Evolutionary conservation across 306 rosid species (phyloP).

Genomic region (Ziziphus jujuba): DNA sequence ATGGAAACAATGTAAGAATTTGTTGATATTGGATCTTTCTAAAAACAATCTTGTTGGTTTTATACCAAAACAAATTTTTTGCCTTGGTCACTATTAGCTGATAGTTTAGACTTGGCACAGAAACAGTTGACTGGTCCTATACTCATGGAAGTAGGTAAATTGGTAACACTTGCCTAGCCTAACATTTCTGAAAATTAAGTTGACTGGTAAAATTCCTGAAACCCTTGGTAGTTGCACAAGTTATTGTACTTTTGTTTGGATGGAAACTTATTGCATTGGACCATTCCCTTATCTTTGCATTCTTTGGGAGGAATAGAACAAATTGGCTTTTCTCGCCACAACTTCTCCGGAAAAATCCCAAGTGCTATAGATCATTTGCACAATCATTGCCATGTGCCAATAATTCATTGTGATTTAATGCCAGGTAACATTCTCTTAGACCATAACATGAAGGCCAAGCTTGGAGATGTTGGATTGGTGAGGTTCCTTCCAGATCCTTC

Average conservation of each 20-base stretch:
- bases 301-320: conserved; percentile 15
- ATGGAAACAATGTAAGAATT: neutral
- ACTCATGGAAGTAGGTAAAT: conserved; percentile 12
- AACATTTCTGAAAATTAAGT: conserved; percentile 20
- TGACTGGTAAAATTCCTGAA: conserved; percentile 20
- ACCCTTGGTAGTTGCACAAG: conserved; percentile 11
- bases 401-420: neutral
- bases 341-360: conserved; percentile 24
- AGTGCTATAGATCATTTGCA: neutral
- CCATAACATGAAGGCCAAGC: neutral
- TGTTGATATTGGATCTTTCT: conserved; percentile 2
- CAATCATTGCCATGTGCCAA: neutral
- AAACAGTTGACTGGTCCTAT: conserved; percentile 28
- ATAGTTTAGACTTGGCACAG: conserved; percentile 3
- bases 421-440: neutral
- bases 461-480: neutral
- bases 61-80: conserved; percentile 23
- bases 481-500: neutral
- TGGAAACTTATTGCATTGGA: conserved; percentile 26
- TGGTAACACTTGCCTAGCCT: conserved; percentile 1
- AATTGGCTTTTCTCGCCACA: conserved; percentile 26
- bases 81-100: conserved; percentile 10
- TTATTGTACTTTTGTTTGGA: conserved; percentile 13
- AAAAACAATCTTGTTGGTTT: conserved; percentile 21
- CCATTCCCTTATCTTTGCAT: conserved; percentile 18